Conservation (phyloP, 1,284 basidiomycete genomes). For the Butyriboletus appendiculatus region DNA sequence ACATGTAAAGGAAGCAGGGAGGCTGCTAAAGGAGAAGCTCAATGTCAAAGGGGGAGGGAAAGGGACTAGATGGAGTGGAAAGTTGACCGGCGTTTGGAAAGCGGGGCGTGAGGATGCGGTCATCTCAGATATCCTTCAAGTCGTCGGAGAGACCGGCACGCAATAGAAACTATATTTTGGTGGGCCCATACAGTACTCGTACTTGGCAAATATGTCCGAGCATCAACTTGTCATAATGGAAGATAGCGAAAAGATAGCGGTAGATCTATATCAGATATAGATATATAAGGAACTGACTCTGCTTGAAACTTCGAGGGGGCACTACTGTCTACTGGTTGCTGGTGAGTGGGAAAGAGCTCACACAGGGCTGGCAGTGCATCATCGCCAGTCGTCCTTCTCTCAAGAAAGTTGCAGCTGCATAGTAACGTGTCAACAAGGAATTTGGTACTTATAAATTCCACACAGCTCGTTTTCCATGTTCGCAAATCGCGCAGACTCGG, state of each 20-base stretch:
- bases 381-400: background rate
- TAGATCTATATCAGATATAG: too few relatives aligned
- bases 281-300: too few relatives aligned
- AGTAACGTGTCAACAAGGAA: background rate
- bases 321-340: too few relatives aligned
- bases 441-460: too few relatives aligned
- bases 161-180: background rate
- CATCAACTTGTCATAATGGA: background rate
- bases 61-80: slow-evolving; percentile 67
- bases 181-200: background rate
- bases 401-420: background rate
- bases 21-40: slow-evolving; percentile 56
- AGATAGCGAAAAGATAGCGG: background rate
- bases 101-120: slow-evolving; percentile 40
- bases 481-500: background rate
- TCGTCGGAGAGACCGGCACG: slow-evolving; percentile 1
- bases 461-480: slow-evolving; percentile 4
- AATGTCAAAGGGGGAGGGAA: slow-evolving; percentile 67
- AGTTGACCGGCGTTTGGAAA: slow-evolving; percentile 58
- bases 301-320: too few relatives aligned
- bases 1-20: slow-evolving; percentile 60
- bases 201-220: background rate
- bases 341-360: too few relatives aligned
- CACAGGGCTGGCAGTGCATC: background rate
- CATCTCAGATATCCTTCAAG: slow-evolving; percentile 46